Evolutionary conservation across 306 rosid genomes (phyloP).

Genomic region (Quercus berberidifolia): DNA sequence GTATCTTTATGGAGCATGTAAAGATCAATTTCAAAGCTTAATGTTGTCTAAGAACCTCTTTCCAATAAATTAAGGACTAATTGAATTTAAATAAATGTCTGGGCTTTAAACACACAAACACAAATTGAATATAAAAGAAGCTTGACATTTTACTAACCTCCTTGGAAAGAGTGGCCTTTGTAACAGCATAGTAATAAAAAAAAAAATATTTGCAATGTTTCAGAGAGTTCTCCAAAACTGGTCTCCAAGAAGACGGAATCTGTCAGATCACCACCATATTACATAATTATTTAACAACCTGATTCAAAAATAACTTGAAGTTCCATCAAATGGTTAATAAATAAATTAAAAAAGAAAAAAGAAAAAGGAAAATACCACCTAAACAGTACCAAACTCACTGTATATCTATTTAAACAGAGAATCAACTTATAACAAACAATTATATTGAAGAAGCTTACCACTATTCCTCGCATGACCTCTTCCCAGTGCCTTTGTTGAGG

Average conservation of each 20-base stretch:
- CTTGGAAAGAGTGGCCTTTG: slow-evolving; percentile 88
- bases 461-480: no score
- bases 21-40: background rate
- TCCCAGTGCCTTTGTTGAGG: no score
- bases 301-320: slow-evolving; percentile 12
- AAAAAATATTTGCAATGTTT: slow-evolving; percentile 80
- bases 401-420: no score
- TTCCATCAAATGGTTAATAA: slow-evolving; percentile 16
- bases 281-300: slow-evolving; percentile 23
- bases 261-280: slow-evolving; percentile 36
- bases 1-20: background rate
- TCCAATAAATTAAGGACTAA: background rate
- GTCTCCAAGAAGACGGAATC: slow-evolving; percentile 94
- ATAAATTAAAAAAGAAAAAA: background rate
- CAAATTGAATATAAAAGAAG: background rate
- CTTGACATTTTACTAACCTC: slow-evolving; percentile 59
- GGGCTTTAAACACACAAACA: background rate
- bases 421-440: no score
- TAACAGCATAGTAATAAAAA: slow-evolving; percentile 78
- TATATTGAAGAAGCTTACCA: no score
- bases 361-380: slow-evolving; percentile 42
- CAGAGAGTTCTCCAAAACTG: slow-evolving; percentile 81
- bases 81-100: background rate
- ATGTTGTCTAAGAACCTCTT: no score
- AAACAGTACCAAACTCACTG: slow-evolving; percentile 90